These are phyloP conservation scores for Fonsecaea nubica DNA, from an alignment of 2,329 filamentous ascomycete species.

Conservation along the genomic window DNA sequence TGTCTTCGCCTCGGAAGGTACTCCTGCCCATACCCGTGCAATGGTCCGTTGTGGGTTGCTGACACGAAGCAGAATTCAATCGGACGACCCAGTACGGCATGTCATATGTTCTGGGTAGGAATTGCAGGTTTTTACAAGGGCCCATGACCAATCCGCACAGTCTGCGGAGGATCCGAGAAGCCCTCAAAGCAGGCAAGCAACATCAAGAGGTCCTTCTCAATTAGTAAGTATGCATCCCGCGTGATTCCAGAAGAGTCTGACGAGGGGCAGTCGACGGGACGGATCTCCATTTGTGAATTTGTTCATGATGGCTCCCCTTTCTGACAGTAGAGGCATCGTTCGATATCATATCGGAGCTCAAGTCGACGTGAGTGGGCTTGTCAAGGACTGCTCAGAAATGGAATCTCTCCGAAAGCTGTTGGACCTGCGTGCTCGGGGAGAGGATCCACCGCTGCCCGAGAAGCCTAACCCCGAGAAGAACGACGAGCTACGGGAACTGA, in stretches of 20 bases:
- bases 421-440: conserved; percentile 43
- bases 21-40: conserved; percentile 20
- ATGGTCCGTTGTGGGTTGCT: background rate
- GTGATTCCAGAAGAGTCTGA: conserved; percentile 14
- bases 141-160: conserved; percentile 71
- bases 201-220: conserved; percentile 77
- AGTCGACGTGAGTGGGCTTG: conserved; percentile 72
- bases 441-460: conserved; percentile 40
- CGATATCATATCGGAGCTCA: conserved; percentile 76
- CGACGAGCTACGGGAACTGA: conserved; percentile 70
- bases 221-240: conserved; percentile 58
- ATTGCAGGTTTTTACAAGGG: conserved; percentile 80
- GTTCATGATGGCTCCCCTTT: conserved; percentile 73
- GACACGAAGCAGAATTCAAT: conserved; percentile 66
- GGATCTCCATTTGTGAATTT: conserved; percentile 80
- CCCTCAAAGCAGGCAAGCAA: conserved; percentile 68
- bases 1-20: conserved; percentile 77
- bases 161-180: conserved; percentile 66
- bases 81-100: conserved; percentile 77
- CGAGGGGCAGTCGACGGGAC: conserved; percentile 64
- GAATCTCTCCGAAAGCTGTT: conserved; percentile 64
- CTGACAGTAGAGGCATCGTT: conserved; percentile 70
- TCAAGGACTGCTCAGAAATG: conserved; percentile 70
- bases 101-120: conserved; percentile 74
- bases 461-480: conserved; percentile 48